These are phyloP conservation scores for Phytophthora foliorum DNA, from an alignment of 352 stramenopile species.

Conservation along the genomic window DNA sequence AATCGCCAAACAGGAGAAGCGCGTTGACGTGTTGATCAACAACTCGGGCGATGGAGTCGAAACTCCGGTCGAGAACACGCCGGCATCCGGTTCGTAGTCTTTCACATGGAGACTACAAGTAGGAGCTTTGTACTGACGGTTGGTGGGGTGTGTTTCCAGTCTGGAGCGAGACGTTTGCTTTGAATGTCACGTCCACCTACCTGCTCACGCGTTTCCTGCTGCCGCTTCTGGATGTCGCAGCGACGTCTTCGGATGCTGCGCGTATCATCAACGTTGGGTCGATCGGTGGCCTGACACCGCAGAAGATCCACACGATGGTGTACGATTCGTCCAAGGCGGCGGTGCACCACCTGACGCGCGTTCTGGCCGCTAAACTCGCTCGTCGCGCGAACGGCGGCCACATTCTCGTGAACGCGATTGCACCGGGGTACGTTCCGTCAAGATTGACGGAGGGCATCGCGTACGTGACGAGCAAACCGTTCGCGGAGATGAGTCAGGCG, in stretches of 20 bases:
- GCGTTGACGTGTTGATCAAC: conserved; percentile 95
- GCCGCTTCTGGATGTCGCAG: conserved; percentile 86
- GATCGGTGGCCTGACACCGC: conserved; percentile 79
- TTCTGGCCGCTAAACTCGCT: conserved; percentile 93
- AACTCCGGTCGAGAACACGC: conserved; percentile 37
- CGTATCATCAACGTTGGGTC: conserved; percentile 86
- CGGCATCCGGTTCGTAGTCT: conserved; percentile 44
- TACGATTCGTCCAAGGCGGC: conserved; percentile 97
- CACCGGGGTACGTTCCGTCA: conserved; percentile 92
- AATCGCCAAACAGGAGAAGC: conserved; percentile 74
- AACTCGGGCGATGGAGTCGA: conserved; percentile 77
- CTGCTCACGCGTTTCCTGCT: conserved; percentile 93
- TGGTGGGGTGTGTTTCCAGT: conserved; percentile 43
- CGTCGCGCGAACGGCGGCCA: conserved; percentile 77
- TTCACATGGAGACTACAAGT: neutral
- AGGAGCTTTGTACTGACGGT: conserved; percentile 16
- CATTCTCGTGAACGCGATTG: conserved; percentile 97
- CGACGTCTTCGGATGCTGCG: conserved; percentile 51
- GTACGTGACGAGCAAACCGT: conserved; percentile 48
- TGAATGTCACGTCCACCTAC: conserved; percentile 97
- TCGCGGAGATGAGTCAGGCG: conserved; percentile 69
- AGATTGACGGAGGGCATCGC: conserved; percentile 91
- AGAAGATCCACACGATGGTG: conserved; percentile 92
- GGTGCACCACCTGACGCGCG: conserved; percentile 94
- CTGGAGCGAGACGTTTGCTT: conserved; percentile 93